phyloP scores from a whole-genome alignment of 2,329 filamentous ascomycete species.

The Colletotrichum shisoi region DNA sequence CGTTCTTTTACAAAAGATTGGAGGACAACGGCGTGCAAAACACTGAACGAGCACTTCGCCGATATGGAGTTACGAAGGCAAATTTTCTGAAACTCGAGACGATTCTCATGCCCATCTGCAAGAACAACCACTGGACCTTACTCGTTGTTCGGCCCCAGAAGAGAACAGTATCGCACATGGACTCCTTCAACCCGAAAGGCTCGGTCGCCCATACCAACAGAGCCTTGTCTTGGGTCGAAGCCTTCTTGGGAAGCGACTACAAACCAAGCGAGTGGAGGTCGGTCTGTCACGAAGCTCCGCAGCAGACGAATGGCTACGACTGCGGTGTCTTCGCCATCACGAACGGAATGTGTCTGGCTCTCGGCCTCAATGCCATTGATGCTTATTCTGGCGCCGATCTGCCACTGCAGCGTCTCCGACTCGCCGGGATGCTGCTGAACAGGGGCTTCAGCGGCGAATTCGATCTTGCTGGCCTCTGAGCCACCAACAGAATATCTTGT shows the following conservation, averaged over 20 bases:
- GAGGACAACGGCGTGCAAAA: slow-evolving; percentile 56
- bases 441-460: slow-evolving; percentile 71
- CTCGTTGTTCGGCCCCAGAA: slow-evolving; percentile 70
- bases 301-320: slow-evolving; percentile 73
- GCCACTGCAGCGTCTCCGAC: slow-evolving; percentile 65
- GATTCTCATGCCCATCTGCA: slow-evolving; percentile 74
- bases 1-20: slow-evolving; percentile 70
- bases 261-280: slow-evolving; percentile 67
- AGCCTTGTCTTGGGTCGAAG: slow-evolving; percentile 63
- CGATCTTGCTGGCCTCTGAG: slow-evolving; percentile 52
- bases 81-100: slow-evolving; percentile 72
- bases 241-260: slow-evolving; percentile 64
- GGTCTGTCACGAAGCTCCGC: slow-evolving; percentile 58
- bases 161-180: slow-evolving; percentile 71
- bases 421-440: slow-evolving; percentile 72
- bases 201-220: slow-evolving; percentile 51
- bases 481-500: no score
- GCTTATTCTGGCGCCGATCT: slow-evolving; percentile 63
- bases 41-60: slow-evolving; percentile 64
- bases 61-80: slow-evolving; percentile 63
- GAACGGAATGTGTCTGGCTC: slow-evolving; percentile 70
- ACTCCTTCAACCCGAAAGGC: slow-evolving; percentile 65
- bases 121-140: slow-evolving; percentile 73
- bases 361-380: slow-evolving; percentile 61
- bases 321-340: slow-evolving; percentile 81